These are phyloP conservation scores for Ophiostoma tasmaniense DNA, from an alignment of 2,329 filamentous ascomycete genomes.

Conservation along the genomic window DNA sequence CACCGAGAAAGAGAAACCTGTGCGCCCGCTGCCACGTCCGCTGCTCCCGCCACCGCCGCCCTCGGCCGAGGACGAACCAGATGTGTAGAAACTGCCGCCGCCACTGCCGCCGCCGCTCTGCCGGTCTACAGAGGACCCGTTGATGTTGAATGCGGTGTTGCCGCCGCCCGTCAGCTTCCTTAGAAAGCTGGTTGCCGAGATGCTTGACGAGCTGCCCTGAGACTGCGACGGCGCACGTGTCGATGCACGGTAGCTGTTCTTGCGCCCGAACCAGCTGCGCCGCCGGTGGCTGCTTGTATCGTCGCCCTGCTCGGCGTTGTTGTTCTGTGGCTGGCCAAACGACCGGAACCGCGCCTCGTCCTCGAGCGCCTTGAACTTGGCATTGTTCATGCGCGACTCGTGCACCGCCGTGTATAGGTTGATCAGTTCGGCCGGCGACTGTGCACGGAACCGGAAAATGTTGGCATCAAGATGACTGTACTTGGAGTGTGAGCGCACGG, in stretches of 20 bases:
- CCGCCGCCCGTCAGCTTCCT: constrained; percentile 62
- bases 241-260: constrained; percentile 57
- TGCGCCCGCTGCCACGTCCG: not conserved
- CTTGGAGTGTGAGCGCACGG: constrained; percentile 62
- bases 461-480: constrained; percentile 55
- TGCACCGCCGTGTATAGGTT: constrained; percentile 81
- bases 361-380: constrained; percentile 67
- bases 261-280: constrained; percentile 52
- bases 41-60: constrained; percentile 23
- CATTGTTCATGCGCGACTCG: constrained; percentile 81
- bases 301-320: constrained; percentile 35
- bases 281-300: constrained; percentile 38
- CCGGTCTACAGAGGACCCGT: constrained; percentile 63
- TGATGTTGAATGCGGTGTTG: constrained; percentile 69
- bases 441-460: constrained; percentile 86
- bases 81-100: constrained; percentile 51
- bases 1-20: constrained; percentile 29
- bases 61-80: constrained; percentile 45
- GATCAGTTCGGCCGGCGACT: constrained; percentile 67
- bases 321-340: constrained; percentile 51
- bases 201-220: constrained; percentile 56
- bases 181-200: constrained; percentile 69
- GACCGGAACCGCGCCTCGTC: constrained; percentile 62
- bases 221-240: constrained; percentile 56
- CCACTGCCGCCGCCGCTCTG: constrained; percentile 39